phyloP scores from a whole-genome alignment of 176 grass and related monocot species.

The Avena sativa region DNA sequence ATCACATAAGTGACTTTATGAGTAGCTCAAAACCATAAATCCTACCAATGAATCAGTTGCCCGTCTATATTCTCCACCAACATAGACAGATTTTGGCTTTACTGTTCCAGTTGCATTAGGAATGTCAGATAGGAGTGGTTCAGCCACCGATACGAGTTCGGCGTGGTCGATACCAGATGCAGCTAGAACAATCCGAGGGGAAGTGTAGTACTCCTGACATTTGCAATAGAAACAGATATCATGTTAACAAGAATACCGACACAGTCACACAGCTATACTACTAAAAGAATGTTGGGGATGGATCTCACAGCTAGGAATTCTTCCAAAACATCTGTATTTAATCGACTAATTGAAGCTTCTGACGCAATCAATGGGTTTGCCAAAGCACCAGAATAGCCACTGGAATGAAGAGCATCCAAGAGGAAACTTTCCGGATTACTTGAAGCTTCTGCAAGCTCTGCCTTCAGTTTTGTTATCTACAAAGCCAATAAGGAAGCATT shows the following conservation, averaged over 20 bases:
- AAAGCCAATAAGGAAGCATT: constrained; percentile 42
- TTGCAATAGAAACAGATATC: constrained; percentile 38
- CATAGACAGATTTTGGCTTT: constrained; percentile 83
- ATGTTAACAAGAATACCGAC: constrained; percentile 21
- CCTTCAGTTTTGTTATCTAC: constrained; percentile 65
- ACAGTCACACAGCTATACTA: constrained; percentile 8
- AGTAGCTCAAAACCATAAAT: constrained; percentile 22
- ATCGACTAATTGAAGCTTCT: constrained; percentile 64
- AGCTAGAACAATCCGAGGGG: constrained; percentile 80
- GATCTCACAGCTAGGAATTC: constrained; percentile 75
- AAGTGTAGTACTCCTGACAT: constrained; percentile 81
- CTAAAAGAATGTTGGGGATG: constrained; percentile 36
- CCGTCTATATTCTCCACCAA: constrained; percentile 80
- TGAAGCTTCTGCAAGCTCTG: constrained; percentile 66
- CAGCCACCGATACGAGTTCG: constrained; percentile 74
- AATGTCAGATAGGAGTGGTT: constrained; percentile 83
- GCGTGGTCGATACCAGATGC: constrained; percentile 89
- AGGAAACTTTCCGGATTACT: constrained; percentile 77
- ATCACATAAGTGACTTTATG: constrained; percentile 29
- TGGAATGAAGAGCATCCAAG: constrained; percentile 93
- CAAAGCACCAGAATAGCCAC: constrained; percentile 95
- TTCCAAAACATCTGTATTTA: constrained; percentile 72
- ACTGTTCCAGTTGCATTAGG: constrained; percentile 49
- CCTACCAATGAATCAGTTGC: constrained; percentile 71
- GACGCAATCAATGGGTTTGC: constrained; percentile 82